Evolutionary conservation across 495 filamentous ascomycete species (phyloP).

Genomic region (Extremus antarcticus): DNA sequence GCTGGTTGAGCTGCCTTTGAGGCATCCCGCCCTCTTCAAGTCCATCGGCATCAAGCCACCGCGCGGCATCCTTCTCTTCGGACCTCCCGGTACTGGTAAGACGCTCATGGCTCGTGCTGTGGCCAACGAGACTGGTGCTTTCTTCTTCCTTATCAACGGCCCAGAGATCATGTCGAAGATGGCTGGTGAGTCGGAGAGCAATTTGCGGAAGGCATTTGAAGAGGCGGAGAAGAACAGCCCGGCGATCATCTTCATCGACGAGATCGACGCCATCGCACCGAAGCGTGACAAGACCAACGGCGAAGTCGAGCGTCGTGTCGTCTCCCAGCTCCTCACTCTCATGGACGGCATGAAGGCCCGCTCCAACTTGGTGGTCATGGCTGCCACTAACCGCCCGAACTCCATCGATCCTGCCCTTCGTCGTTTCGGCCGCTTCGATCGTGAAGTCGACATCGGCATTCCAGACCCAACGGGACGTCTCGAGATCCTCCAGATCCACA

Average conservation of each 20-base stretch:
- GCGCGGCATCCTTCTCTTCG: conserved; percentile 94
- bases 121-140: conserved; percentile 95
- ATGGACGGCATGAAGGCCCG: conserved; percentile 99
- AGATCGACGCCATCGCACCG: conserved; percentile 96
- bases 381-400: conserved; percentile 93
- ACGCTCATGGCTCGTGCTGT: conserved; percentile 97
- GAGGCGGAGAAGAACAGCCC: conserved; percentile 99
- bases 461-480: conserved; percentile 97
- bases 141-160: conserved; percentile 99
- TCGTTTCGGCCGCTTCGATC: conserved; percentile 95
- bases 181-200: conserved; percentile 97
- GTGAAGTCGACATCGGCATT: conserved; percentile 96
- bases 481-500: conserved; percentile 97
- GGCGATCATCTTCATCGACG: conserved; percentile 98
- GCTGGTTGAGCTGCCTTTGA: conserved; percentile 89
- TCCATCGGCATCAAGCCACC: conserved; percentile 99
- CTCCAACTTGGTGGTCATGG: conserved; percentile 97
- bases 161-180: conserved; percentile 99
- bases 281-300: conserved; percentile 99
- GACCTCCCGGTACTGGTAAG: conserved; percentile 97
- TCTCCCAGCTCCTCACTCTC: conserved; percentile 91
- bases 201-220: conserved; percentile 93
- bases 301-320: conserved; percentile 95
- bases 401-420: conserved; percentile 96
- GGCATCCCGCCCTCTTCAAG: conserved; percentile 98